Evolutionary conservation across 2,329 filamentous ascomycete genomes (phyloP).

Genomic region (Aspergillus fructus): DNA sequence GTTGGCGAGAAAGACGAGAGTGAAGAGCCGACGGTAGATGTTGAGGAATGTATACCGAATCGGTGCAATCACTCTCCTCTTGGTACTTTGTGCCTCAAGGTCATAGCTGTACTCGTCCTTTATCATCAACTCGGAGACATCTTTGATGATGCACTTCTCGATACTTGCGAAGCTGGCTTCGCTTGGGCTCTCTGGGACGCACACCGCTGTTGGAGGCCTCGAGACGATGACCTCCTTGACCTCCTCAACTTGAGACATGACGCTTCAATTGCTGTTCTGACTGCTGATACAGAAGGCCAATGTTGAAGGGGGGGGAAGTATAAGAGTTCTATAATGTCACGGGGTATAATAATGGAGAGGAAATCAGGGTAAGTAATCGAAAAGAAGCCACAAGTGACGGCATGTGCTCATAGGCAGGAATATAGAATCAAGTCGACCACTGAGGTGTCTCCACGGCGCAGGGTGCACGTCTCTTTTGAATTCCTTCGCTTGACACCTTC

Average conservation of each 20-base stretch:
- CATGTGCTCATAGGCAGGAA: slow-evolving; percentile 5
- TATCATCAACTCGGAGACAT: slow-evolving; percentile 18
- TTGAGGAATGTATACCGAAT: slow-evolving; percentile 39
- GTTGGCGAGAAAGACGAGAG: slow-evolving; percentile 42
- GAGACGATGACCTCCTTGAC: slow-evolving; percentile 1
- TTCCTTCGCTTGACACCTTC: slow-evolving; percentile 18
- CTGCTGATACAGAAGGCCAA: not conserved
- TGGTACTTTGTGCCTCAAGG: slow-evolving; percentile 29
- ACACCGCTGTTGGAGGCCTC: slow-evolving; percentile 14
- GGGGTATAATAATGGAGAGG: not conserved
- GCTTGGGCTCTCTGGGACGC: slow-evolving; percentile 17
- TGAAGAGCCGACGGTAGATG: slow-evolving; percentile 46
- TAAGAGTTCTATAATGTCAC: not conserved
- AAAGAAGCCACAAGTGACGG: not conserved
- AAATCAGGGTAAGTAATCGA: not conserved
- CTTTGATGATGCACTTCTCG: slow-evolving; percentile 15
- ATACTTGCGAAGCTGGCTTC: slow-evolving; percentile 22
- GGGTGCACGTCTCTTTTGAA: slow-evolving; percentile 20
- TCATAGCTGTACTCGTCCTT: slow-evolving; percentile 21
- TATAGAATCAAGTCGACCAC: slow-evolving; percentile 6
- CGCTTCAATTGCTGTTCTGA: not conserved
- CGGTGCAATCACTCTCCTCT: slow-evolving; percentile 26
- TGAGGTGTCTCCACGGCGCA: slow-evolving; percentile 6
- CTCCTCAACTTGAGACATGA: slow-evolving; percentile 19
- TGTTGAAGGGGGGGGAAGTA: not conserved